Conservation (phyloP, 371 early-diverging fungal species). For the Capillidium heterosporum region DNA sequence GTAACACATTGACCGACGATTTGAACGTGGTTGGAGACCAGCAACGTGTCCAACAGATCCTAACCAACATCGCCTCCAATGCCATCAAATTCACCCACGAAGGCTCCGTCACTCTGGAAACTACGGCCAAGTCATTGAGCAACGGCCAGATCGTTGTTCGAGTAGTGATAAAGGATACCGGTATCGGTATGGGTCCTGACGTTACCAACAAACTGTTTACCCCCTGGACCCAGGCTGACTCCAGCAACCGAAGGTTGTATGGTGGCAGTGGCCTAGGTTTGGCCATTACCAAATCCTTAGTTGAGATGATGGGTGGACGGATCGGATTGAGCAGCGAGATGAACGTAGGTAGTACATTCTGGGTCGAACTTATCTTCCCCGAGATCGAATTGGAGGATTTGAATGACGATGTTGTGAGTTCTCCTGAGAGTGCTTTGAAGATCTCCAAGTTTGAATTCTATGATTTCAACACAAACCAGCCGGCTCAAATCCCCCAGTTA, state of each 20-base stretch:
- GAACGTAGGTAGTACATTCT: slow-evolving; percentile 16
- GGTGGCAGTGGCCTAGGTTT: slow-evolving; percentile 31
- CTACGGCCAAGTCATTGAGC: neutral
- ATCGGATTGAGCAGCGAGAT: slow-evolving; percentile 12
- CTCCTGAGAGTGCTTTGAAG: slow-evolving; percentile 2
- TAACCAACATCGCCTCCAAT: slow-evolving; percentile 33
- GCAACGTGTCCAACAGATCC: slow-evolving; percentile 24
- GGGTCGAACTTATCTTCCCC: slow-evolving; percentile 12
- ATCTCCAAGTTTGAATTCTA: slow-evolving; percentile 1
- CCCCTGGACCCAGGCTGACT: slow-evolving; percentile 43
- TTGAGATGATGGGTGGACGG: slow-evolving; percentile 32
- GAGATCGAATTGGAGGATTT: neutral
- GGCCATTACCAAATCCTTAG: slow-evolving; percentile 26
- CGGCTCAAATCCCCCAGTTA: neutral
- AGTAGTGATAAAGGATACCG: slow-evolving; percentile 26
- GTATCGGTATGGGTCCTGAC: slow-evolving; percentile 35
- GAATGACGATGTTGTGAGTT: neutral
- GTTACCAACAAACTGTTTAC: slow-evolving; percentile 29
- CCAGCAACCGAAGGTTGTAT: slow-evolving; percentile 25
- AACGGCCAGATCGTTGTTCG: neutral
- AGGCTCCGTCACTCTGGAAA: slow-evolving; percentile 11
- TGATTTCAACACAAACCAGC: neutral
- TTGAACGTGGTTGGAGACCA: slow-evolving; percentile 23
- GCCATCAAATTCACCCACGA: slow-evolving; percentile 46
- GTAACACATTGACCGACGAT: slow-evolving; percentile 11